Conservation (phyloP, 371 early-diverging fungal species). For the Zychaea mexicana region DNA sequence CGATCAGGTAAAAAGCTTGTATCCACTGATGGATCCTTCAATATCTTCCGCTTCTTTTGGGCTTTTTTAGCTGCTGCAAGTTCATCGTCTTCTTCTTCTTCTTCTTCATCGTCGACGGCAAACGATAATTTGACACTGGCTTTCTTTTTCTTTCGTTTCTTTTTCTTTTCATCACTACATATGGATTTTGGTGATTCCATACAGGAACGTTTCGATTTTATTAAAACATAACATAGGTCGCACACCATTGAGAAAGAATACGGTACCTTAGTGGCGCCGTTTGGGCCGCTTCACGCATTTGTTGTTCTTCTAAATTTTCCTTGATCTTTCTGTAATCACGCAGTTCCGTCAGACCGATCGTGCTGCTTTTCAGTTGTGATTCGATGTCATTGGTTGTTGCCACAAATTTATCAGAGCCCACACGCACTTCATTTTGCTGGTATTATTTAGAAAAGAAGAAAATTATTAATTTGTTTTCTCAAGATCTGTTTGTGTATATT, state of each 20-base stretch:
- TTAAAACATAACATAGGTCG: too few relatives aligned
- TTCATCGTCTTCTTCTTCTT: slow-evolving; percentile 25
- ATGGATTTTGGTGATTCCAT: neutral
- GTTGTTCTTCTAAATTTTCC: slow-evolving; percentile 79
- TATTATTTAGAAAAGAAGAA: neutral
- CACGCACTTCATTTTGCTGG: slow-evolving; percentile 74
- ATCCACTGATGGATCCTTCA: slow-evolving; percentile 90
- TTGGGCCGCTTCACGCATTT: slow-evolving; percentile 75
- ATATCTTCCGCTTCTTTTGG: slow-evolving; percentile 61
- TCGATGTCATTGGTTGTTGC: slow-evolving; percentile 79
- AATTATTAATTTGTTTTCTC: neutral
- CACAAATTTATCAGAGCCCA: slow-evolving; percentile 83
- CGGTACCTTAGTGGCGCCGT: slow-evolving; percentile 53
- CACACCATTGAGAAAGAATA: neutral
- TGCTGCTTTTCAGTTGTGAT: slow-evolving; percentile 81
- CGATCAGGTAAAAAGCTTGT: slow-evolving; percentile 94
- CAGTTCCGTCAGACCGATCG: slow-evolving; percentile 87
- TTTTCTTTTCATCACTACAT: slow-evolving; percentile 55
- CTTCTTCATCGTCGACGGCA: slow-evolving; percentile 50
- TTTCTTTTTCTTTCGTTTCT: slow-evolving; percentile 63
- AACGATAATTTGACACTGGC: slow-evolving; percentile 75
- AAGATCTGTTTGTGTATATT: neutral
- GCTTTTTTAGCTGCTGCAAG: slow-evolving; percentile 13
- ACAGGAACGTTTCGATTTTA: neutral
- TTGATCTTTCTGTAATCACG: slow-evolving; percentile 90